These are phyloP conservation scores for Fusarium begoniae DNA, from an alignment of 2,329 filamentous ascomycete species.

Conservation along the genomic window DNA sequence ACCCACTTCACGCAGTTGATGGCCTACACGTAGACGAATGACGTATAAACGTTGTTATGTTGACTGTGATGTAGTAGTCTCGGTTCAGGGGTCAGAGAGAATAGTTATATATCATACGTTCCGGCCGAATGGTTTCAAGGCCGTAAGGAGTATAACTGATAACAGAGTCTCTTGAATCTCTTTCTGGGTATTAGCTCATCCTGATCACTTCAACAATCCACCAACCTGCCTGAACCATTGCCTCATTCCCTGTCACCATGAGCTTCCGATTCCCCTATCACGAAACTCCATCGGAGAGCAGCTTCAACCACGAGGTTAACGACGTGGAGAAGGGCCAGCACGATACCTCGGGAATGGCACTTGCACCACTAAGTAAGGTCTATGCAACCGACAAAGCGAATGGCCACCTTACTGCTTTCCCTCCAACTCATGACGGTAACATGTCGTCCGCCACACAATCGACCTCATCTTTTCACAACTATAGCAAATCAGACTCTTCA, in stretches of 20 bases:
- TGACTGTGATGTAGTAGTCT: background rate
- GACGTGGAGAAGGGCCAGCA: background rate
- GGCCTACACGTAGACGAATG: background rate
- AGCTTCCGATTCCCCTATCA: background rate
- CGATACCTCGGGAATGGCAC: background rate
- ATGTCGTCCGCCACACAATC: background rate
- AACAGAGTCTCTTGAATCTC: too few species aligned
- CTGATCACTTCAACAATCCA: rapidly evolving
- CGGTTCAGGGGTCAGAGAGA: background rate
- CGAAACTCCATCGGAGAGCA: rapidly evolving
- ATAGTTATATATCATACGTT: background rate
- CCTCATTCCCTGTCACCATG: background rate
- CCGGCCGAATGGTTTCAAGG: too few species aligned
- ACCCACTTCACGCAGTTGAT: too few species aligned
- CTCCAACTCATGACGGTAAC: background rate
- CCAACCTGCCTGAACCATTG: rapidly evolving
- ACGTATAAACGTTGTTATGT: background rate
- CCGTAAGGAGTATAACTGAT: background rate
- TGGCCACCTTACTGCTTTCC: background rate
- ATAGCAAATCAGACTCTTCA: background rate
- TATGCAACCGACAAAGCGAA: background rate
- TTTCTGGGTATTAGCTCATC: background rate
- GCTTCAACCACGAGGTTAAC: background rate
- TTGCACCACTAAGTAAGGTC: background rate
- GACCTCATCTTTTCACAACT: background rate